These are phyloP conservation scores for Halteria grandinella DNA, from an alignment of 73 alveolate genomes.

Conservation along the genomic window DNA sequence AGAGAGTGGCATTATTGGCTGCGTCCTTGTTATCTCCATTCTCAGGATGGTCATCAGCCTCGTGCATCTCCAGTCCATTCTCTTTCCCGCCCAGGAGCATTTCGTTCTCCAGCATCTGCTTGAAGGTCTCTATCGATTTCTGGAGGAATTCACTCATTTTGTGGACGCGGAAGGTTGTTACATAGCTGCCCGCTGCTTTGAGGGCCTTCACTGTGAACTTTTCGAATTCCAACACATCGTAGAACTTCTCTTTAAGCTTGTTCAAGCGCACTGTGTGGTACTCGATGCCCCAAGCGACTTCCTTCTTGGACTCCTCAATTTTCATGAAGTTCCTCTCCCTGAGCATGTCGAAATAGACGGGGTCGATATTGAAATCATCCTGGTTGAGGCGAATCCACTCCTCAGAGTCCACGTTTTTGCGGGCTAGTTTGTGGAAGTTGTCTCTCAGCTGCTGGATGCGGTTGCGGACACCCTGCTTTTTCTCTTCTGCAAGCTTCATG, in stretches of 20 bases:
- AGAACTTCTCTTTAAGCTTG: conserved; percentile 69
- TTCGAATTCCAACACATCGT: conserved; percentile 81
- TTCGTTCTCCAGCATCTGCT: conserved; percentile 70
- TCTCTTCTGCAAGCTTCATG: conserved; percentile 83
- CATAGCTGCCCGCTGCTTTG: conserved; percentile 66
- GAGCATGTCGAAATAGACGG: conserved; percentile 82
- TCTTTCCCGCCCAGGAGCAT: conserved; percentile 51
- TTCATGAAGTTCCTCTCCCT: conserved; percentile 66
- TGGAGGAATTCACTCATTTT: conserved; percentile 76
- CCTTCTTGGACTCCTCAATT: conserved; percentile 84
- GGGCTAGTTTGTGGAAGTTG: conserved; percentile 61
- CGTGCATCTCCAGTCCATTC: conserved; percentile 14
- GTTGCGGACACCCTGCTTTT: conserved; percentile 80
- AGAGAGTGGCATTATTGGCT: too few species aligned
- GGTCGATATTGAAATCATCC: conserved; percentile 87
- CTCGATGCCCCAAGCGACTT: conserved; percentile 90
- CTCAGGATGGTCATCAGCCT: too few species aligned
- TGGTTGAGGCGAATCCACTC: conserved; percentile 72
- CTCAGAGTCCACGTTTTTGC: conserved; percentile 49
- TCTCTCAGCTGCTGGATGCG: conserved; percentile 75
- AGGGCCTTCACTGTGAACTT: conserved; percentile 85
- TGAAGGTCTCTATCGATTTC: conserved; percentile 67
- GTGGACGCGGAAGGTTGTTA: conserved; percentile 86
- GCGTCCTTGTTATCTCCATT: too few species aligned
- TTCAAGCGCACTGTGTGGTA: conserved; percentile 67